Evolutionary conservation across 108 stramenopile genomes (phyloP).

Genomic region (Asterionellopsis glacialis): DNA sequence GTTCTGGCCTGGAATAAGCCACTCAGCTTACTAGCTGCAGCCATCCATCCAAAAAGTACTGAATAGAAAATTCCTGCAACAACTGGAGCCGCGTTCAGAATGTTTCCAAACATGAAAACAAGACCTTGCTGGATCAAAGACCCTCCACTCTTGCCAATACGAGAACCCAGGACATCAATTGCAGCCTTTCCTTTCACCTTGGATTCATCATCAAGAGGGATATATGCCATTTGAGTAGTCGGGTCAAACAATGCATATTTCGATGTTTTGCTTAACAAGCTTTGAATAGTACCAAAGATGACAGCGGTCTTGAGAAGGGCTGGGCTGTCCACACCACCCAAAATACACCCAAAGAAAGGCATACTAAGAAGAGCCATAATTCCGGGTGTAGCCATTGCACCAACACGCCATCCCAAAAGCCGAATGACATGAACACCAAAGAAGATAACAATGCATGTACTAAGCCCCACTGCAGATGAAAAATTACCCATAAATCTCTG

Average conservation of each 20-base stretch:
- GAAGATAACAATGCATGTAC: constrained; percentile 91
- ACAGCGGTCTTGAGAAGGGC: constrained; percentile 64
- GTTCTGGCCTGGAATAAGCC: constrained; percentile 43
- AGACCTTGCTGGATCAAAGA: constrained; percentile 90
- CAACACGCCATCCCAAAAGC: constrained; percentile 89
- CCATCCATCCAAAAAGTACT: constrained; percentile 75
- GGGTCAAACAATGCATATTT: constrained; percentile 92
- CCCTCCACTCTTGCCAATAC: constrained; percentile 94
- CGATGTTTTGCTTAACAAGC: constrained; percentile 86
- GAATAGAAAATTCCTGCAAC: constrained; percentile 80
- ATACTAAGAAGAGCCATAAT: constrained; percentile 83
- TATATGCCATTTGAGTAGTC: constrained; percentile 91
- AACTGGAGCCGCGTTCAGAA: constrained; percentile 84
- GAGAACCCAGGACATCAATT: constrained; percentile 92
- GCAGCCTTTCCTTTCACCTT: constrained; percentile 96
- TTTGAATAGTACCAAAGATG: constrained; percentile 83
- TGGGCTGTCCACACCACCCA: constrained; percentile 75
- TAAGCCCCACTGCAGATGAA: constrained; percentile 74
- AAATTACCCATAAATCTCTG: constrained; percentile 95
- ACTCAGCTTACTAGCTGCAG: constrained; percentile 67
- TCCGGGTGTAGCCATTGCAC: constrained; percentile 88
- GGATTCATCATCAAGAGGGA: constrained; percentile 92
- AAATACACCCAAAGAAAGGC: constrained; percentile 88
- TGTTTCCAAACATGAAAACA: constrained; percentile 89
- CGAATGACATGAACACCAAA: constrained; percentile 89